These are phyloP conservation scores for Litsea cubeba DNA, from an alignment of 164 flowering plant genomes.

Conservation along the genomic window DNA sequence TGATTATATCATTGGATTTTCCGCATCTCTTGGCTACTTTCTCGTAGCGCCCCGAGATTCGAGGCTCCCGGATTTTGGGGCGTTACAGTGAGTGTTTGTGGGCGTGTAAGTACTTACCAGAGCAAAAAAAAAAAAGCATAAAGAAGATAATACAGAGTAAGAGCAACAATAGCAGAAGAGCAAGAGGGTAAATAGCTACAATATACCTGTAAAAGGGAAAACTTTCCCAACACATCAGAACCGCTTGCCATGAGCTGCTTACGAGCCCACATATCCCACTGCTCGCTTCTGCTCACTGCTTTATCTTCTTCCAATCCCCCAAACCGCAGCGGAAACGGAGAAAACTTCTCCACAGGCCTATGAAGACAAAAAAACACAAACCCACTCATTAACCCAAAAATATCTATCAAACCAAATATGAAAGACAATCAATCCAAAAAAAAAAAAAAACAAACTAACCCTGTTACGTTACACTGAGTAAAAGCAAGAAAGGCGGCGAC, in stretches of 20 bases:
- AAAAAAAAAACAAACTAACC: constrained; percentile 41
- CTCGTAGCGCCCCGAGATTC: no score
- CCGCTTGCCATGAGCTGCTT: constrained; percentile 69
- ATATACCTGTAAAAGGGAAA: constrained; percentile 61
- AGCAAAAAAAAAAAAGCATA: not conserved
- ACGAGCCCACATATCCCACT: constrained; percentile 83
- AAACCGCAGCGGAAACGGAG: constrained; percentile 42
- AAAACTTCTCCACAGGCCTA: constrained; percentile 46
- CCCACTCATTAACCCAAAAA: not conserved
- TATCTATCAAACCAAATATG: not conserved
- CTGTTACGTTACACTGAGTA: constrained; percentile 66
- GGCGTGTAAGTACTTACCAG: no score
- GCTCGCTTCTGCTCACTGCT: constrained; percentile 18
- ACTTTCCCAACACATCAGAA: constrained; percentile 68
- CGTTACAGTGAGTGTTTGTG: no score
- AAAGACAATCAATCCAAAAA: not conserved
- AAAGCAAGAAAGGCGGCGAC: constrained; percentile 70
- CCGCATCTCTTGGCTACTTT: no score
- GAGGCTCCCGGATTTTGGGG: no score
- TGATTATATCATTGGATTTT: no score
- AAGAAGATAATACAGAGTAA: not conserved
- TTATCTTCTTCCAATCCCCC: constrained; percentile 11
- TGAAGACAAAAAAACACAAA: not conserved
- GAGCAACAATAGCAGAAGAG: no score
- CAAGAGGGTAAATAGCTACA: not conserved